Evolutionary conservation across 2,329 filamentous ascomycete species (phyloP), one percentile per base, ranked within the genome.

Genomic region (Blastomyces percursus): DNA sequence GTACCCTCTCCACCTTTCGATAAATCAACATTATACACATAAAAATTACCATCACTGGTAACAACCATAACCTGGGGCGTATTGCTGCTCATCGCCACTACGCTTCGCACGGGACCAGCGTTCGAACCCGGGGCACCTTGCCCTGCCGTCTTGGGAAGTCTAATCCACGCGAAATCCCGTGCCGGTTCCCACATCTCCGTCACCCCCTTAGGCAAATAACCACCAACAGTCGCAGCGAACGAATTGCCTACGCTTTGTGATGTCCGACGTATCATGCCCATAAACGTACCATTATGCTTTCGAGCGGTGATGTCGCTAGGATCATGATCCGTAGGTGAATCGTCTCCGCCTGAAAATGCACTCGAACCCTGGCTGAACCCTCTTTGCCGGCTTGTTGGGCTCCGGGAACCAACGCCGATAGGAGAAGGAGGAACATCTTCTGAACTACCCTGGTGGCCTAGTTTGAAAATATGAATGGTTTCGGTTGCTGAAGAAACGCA

Each of bases 21-120:
- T 79, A 99, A 84, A 73, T 99, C 92, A 61, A 99, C 91, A 67
- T 90, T 93, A 76, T 93, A 99, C 38, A 97, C 88, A 69, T 94
- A 96, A 71, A 96, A 97, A 30, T 88, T 88, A 11, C 94, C 94
- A 73, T 99, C 94, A 69, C 89, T 96, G 0, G 94, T 99, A 16
- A 96, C 92, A 0, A 97, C 90, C 92, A 99, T 97, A 58, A 99
- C 90, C 70, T 97, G 92, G 0, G 94, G 94, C 32, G 89, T 92
- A 72, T 87, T 96, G 71, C 88, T 94, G 72, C 90, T 96, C 87
- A 99, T 95, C 9, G 94, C 93, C 52, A 99, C 94, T n/a, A 99
- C 93, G 67, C 91, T 96, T 67, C 89, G 82, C 50, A 96, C 76
- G 0, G 90, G 86, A 0, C 81, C 79, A 44, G 66, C 69, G 16